phyloP scores from a whole-genome alignment of 78 protist genomes.

The Tieghemostelium lacteum region DNA sequence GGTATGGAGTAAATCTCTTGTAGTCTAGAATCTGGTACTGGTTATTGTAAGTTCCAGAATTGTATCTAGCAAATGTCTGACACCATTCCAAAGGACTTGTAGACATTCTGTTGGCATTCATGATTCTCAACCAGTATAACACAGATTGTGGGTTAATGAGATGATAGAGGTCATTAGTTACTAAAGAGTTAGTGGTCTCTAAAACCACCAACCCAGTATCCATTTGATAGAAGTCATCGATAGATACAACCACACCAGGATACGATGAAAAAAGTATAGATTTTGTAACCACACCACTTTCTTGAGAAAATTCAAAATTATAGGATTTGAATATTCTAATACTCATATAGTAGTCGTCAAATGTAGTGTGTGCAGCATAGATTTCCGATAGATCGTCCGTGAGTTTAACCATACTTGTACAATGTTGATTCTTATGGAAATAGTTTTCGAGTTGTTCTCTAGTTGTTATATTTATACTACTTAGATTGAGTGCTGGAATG shows the following conservation, averaged over 20 bases:
- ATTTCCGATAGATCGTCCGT: conserved; percentile 55
- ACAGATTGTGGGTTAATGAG: conserved; percentile 72
- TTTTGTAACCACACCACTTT: background rate
- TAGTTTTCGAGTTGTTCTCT: conserved; percentile 9
- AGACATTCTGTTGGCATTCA: conserved; percentile 50
- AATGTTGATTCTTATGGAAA: conserved; percentile 49
- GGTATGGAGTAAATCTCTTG: conserved; percentile 81
- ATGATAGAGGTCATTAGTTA: conserved; percentile 53
- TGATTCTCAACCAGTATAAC: conserved; percentile 72
- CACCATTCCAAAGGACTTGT: conserved; percentile 36
- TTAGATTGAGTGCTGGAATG: conserved; percentile 21
- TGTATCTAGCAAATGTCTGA: conserved; percentile 33
- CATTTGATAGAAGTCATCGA: conserved; percentile 86
- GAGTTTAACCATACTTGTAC: conserved; percentile 80
- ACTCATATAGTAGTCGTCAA: conserved; percentile 1
- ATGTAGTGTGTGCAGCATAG: conserved; percentile 69
- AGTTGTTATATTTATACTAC: background rate
- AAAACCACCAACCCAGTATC: conserved; percentile 75
- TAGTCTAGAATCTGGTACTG: conserved; percentile 86
- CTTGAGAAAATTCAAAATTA: background rate
- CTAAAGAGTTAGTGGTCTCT: conserved; percentile 83
- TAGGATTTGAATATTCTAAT: conserved; percentile 48
- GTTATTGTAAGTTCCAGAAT: conserved; percentile 93
- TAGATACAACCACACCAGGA: conserved; percentile 70
- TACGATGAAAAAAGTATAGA: conserved; percentile 49